Evolutionary conservation across 78 protist genomes (phyloP).

Genomic region (Dictyostelium citrinum): DNA sequence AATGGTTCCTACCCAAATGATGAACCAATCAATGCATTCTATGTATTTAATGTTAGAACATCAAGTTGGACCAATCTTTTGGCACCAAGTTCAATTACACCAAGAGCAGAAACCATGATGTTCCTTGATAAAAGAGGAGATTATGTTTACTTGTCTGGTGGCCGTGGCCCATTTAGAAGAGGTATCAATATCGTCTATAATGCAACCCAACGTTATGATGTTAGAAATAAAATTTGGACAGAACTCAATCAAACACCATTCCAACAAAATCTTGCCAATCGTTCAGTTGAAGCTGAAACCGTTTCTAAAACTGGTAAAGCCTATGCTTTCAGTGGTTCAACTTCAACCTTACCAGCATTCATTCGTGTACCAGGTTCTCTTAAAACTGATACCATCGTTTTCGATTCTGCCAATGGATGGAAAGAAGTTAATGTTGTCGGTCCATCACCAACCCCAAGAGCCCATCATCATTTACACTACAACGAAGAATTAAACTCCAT

Average conservation of each 20-base stretch:
- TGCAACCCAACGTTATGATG: background rate
- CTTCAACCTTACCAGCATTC: background rate
- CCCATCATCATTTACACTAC: constrained; percentile 23
- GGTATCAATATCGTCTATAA: background rate
- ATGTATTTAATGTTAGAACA: background rate
- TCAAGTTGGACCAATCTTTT: background rate
- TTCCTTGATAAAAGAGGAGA: background rate
- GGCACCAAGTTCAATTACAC: background rate
- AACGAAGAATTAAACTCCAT: background rate
- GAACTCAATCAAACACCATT: background rate
- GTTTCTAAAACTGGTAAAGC: background rate
- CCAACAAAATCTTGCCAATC: constrained; percentile 19
- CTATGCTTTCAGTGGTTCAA: background rate
- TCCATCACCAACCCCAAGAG: constrained; percentile 1
- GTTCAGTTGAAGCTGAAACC: constrained; percentile 5
- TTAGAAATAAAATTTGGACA: background rate
- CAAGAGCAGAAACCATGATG: constrained; percentile 16
- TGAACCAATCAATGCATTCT: background rate
- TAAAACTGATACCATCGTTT: background rate
- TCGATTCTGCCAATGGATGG: background rate
- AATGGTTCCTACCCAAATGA: constrained; percentile 37
- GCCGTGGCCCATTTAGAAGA: constrained; percentile 20
- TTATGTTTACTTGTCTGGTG: constrained; percentile 13
- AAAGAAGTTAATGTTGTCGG: background rate
- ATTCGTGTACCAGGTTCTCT: background rate